phyloP scores from a whole-genome alignment of 192 early-diverging fungal genomes.

The Backusella westeae region DNA sequence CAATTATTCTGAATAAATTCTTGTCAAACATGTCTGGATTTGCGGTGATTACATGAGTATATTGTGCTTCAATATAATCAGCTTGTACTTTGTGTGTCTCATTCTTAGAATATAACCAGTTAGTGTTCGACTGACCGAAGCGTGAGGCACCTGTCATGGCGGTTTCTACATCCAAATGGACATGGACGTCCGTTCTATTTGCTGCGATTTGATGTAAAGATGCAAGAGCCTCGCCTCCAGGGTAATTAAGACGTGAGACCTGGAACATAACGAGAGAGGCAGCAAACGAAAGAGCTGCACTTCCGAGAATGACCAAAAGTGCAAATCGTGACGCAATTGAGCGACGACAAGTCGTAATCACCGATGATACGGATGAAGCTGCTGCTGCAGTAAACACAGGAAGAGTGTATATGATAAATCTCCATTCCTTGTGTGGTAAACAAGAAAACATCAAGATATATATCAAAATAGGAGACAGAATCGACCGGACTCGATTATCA shows the following conservation, averaged over 20 bases:
- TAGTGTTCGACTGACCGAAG: constrained; percentile 59
- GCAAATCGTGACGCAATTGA: constrained; percentile 37
- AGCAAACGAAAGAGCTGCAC: constrained; percentile 27
- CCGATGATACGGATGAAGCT: constrained; percentile 44
- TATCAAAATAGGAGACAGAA: constrained; percentile 52
- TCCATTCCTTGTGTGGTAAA: constrained; percentile 93
- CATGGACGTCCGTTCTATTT: background rate
- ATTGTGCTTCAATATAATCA: constrained; percentile 44
- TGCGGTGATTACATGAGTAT: constrained; percentile 54
- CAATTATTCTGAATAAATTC: constrained; percentile 31
- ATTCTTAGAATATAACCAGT: constrained; percentile 70
- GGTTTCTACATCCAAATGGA: constrained; percentile 72
- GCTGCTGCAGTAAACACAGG: constrained; percentile 79
- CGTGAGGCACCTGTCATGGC: constrained; percentile 85
- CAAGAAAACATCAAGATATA: constrained; percentile 71
- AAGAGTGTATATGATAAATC: constrained; percentile 86
- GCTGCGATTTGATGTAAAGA: constrained; percentile 54
- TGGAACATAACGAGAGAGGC: constrained; percentile 40
- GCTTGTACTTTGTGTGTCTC: constrained; percentile 46
- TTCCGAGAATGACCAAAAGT: constrained; percentile 14
- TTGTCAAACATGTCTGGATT: constrained; percentile 36
- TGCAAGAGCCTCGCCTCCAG: constrained; percentile 79
- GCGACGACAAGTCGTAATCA: constrained; percentile 35
- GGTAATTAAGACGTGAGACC: constrained; percentile 82
- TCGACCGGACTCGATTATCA: constrained; percentile 46